phyloP scores from a whole-genome alignment of 2,329 filamentous ascomycete genomes.

The Diaporthe helianthi region DNA sequence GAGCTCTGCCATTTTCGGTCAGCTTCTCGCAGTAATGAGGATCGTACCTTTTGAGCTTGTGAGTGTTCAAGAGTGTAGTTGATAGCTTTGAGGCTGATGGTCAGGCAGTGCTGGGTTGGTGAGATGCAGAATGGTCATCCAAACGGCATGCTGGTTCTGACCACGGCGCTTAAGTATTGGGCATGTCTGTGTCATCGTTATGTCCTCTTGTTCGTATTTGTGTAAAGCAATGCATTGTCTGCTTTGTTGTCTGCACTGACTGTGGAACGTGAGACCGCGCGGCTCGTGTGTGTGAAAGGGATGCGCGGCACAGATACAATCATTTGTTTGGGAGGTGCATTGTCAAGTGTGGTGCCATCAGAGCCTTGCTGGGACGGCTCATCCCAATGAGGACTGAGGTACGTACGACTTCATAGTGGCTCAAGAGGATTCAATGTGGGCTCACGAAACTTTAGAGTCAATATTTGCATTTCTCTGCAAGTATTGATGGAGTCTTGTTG shows the following conservation, averaged over 20 bases:
- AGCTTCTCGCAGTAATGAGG: not conserved
- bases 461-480: not conserved
- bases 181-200: accelerated
- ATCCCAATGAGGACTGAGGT: accelerated
- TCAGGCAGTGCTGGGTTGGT: not conserved
- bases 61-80: not conserved
- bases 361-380: not conserved
- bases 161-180: not conserved
- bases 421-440: no score
- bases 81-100: not conserved
- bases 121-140: not conserved
- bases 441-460: not conserved
- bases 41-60: not conserved
- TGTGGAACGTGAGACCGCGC: not conserved
- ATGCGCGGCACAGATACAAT: not conserved
- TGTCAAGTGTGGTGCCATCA: not conserved
- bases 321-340: not conserved
- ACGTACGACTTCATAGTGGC: not conserved
- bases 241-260: not conserved
- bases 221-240: not conserved
- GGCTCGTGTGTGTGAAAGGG: no score
- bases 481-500: no score
- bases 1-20: not conserved
- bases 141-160: no score
- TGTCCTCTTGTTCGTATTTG: not conserved